phyloP scores from a whole-genome alignment of 2,329 filamentous ascomycete species.

The Trichoderma atroviride region DNA sequence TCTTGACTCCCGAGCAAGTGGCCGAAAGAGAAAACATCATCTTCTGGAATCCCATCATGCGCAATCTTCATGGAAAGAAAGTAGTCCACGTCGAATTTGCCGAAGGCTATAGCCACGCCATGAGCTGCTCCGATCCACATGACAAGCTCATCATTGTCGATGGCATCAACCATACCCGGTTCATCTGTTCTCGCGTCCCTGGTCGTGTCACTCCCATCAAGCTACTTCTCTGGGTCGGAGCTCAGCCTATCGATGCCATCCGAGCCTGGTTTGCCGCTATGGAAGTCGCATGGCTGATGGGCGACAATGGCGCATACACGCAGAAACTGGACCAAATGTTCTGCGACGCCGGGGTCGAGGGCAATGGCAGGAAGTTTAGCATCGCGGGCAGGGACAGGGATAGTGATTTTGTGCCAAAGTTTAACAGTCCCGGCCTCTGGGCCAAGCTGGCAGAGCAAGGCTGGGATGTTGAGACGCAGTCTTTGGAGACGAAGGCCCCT shows the following conservation, averaged over 20 bases:
- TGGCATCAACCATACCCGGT: conserved; percentile 36
- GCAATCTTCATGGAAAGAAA: conserved; percentile 34
- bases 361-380: conserved; percentile 15
- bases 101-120: conserved; percentile 45
- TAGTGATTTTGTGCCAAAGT: conserved; percentile 31
- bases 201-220: conserved; percentile 36
- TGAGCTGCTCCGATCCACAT: conserved; percentile 29
- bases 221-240: conserved; percentile 41
- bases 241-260: conserved; percentile 37
- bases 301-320: conserved; percentile 31
- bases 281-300: conserved; percentile 42
- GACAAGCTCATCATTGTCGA: conserved; percentile 36
- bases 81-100: conserved; percentile 47
- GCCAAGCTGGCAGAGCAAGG: conserved; percentile 35
- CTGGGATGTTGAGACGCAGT: conserved; percentile 42
- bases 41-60: conserved; percentile 41
- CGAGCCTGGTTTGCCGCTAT: conserved; percentile 44
- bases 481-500: conserved; percentile 43
- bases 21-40: conserved; percentile 67
- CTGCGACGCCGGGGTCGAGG: conserved; percentile 10
- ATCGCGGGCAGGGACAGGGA: conserved; percentile 13
- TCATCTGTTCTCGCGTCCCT: conserved; percentile 35
- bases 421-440: conserved; percentile 35
- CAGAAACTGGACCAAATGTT: conserved; percentile 28
- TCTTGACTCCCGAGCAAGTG: conserved; percentile 68